Evolutionary conservation across 179 eudicot species (phyloP).

Genomic region (Spinacia oleracea): DNA sequence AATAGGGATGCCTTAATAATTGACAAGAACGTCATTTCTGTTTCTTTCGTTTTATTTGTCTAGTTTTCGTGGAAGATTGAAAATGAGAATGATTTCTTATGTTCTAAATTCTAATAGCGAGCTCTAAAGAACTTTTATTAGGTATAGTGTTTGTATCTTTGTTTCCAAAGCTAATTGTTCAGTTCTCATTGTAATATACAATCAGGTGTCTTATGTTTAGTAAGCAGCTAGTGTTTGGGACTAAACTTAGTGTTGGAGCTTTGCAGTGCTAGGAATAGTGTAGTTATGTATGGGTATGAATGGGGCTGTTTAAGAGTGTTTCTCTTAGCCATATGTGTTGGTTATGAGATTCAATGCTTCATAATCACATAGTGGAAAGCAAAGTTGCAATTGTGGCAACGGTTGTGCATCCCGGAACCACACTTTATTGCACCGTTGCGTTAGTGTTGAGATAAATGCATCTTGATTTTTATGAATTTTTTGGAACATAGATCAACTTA

Average conservation of each 20-base stretch:
- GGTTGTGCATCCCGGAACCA: background rate
- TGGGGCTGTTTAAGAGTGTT: background rate
- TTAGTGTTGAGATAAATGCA: background rate
- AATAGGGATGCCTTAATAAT: background rate
- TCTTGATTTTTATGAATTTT: background rate
- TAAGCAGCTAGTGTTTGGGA: background rate
- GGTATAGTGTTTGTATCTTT: background rate
- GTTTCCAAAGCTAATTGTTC: background rate
- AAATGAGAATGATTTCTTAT: background rate
- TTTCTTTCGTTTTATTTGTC: background rate
- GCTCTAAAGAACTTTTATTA: background rate
- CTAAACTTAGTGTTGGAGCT: background rate
- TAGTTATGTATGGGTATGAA: background rate
- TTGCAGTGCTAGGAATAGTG: background rate
- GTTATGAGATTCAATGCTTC: background rate
- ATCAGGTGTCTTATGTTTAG: background rate
- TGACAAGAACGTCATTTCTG: background rate
- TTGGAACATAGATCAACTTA: background rate
- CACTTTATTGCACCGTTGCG: background rate
- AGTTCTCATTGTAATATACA: background rate
- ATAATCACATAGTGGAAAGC: background rate
- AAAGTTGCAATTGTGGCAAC: background rate
- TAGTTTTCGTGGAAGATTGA: background rate
- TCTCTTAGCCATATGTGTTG: background rate
- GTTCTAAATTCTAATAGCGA: background rate